Evolutionary conservation across 2,329 filamentous ascomycete genomes (phyloP).

Genomic region (Exophiala oligosperma): DNA sequence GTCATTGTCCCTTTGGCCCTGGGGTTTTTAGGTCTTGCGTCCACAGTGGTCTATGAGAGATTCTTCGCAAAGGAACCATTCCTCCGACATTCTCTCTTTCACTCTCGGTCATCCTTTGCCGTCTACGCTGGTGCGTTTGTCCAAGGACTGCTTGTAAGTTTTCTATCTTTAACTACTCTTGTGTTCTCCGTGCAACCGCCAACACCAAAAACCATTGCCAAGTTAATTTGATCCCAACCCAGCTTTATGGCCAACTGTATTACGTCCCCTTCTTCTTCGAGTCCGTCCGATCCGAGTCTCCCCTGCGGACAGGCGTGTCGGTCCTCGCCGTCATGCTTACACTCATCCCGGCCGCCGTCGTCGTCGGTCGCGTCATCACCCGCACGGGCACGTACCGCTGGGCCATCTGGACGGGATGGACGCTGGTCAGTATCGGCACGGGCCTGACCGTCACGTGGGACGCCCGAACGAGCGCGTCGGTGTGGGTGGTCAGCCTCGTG

Average conservation of each 20-base stretch:
- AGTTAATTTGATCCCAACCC: background rate
- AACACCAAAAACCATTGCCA: background rate
- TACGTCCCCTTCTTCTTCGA: slow-evolving; percentile 45
- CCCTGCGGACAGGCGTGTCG: slow-evolving; percentile 40
- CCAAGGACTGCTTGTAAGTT: slow-evolving; percentile 45
- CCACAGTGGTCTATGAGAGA: slow-evolving; percentile 39
- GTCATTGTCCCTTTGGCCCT: slow-evolving; percentile 42
- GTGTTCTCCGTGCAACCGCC: background rate
- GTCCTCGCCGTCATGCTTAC: slow-evolving; percentile 38
- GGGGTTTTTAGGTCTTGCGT: slow-evolving; percentile 35
- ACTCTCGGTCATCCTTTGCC: slow-evolving; percentile 36
- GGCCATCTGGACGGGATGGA: slow-evolving; percentile 46
- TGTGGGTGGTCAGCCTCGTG: slow-evolving; percentile 40
- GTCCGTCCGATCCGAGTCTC: slow-evolving; percentile 36
- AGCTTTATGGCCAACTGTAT: slow-evolving; percentile 46
- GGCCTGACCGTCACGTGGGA: slow-evolving; percentile 41
- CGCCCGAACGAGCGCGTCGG: slow-evolving; percentile 33
- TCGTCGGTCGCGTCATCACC: slow-evolving; percentile 35
- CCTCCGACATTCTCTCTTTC: slow-evolving; percentile 40
- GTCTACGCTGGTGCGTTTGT: slow-evolving; percentile 44
- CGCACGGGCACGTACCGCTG: slow-evolving; percentile 39
- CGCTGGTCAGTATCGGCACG: slow-evolving; percentile 36
- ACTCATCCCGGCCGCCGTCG: slow-evolving; percentile 32
- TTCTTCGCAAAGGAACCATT: slow-evolving; percentile 37
- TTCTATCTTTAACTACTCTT: background rate